These are phyloP conservation scores for Sinapis alba DNA, from an alignment of 441 rosid species.

Conservation along the genomic window DNA sequence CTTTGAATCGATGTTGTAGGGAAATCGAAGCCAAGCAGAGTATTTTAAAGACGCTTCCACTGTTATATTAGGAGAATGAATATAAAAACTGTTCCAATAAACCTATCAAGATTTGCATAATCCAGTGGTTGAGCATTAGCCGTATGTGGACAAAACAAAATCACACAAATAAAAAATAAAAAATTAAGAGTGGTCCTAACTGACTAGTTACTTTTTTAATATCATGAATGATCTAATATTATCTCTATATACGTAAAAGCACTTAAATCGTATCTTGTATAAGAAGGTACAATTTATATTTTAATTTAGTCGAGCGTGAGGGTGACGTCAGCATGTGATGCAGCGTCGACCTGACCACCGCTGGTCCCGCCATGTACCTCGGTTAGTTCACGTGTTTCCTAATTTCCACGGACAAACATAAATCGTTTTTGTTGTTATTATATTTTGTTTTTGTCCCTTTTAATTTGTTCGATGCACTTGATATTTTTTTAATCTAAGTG, in stretches of 20 bases:
- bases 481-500: neutral
- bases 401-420: constrained; percentile 15
- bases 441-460: constrained; percentile 25
- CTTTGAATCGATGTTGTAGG: constrained; percentile 47
- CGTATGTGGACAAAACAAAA: too few relatives aligned
- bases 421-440: constrained; percentile 23
- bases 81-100: constrained; percentile 57
- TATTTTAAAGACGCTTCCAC: constrained; percentile 59
- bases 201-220: too few relatives aligned
- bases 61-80: constrained; percentile 64
- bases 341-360: constrained; percentile 21
- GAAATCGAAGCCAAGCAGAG: constrained; percentile 67
- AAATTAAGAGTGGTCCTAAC: too few relatives aligned
- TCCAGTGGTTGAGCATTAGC: too few relatives aligned
- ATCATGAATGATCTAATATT: too few relatives aligned
- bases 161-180: too few relatives aligned
- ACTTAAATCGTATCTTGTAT: neutral
- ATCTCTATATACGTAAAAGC: neutral
- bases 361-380: constrained; percentile 19
- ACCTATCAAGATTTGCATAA: too few relatives aligned
- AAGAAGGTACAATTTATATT: neutral
- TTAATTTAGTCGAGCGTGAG: neutral
- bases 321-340: constrained; percentile 20
- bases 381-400: constrained; percentile 29
- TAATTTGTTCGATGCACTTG: constrained; percentile 3